Conservation (phyloP, 2,329 filamentous ascomycete genomes). For the Scedosporium dehoogii region DNA sequence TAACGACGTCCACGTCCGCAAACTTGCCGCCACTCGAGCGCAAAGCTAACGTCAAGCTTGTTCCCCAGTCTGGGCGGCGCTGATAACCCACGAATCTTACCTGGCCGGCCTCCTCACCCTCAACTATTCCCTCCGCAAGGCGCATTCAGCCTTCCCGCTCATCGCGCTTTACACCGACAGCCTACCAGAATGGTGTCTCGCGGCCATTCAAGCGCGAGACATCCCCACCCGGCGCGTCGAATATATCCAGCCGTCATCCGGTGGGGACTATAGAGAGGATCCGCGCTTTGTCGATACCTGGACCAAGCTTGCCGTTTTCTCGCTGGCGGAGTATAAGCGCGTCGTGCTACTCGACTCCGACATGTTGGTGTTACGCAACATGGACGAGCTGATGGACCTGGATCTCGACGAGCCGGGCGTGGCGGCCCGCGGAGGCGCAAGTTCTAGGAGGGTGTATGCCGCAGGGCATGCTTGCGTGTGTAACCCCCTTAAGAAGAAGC, state of each 20-base stretch:
- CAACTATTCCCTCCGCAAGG: constrained; percentile 61
- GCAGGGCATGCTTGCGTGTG: constrained; percentile 79
- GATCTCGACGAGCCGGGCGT: constrained; percentile 45
- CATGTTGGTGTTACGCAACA: constrained; percentile 75
- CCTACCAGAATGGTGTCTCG: constrained; percentile 58
- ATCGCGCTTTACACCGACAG: constrained; percentile 74
- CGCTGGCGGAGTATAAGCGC: constrained; percentile 63
- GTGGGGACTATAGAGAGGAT: constrained; percentile 62
- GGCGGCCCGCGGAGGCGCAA: background rate
- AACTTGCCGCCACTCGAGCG: background rate
- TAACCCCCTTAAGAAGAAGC: constrained; percentile 67
- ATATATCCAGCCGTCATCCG: constrained; percentile 59
- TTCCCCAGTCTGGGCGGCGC: constrained; percentile 67
- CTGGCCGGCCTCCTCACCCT: constrained; percentile 76
- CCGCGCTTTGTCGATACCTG: constrained; percentile 84
- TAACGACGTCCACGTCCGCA: background rate
- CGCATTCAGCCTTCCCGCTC: constrained; percentile 62
- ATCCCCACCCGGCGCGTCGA: constrained; percentile 63
- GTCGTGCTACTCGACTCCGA: constrained; percentile 82
- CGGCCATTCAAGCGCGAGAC: constrained; percentile 56
- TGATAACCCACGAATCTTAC: constrained; percentile 79
- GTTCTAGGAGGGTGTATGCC: constrained; percentile 61
- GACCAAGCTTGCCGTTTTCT: constrained; percentile 77
- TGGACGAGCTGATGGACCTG: constrained; percentile 89
- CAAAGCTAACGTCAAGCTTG: background rate